Percentiles rank a stretch among this genome's conserved stretches.
Evolutionary conservation across 495 filamentous ascomycete species (phyloP).

Genomic region (Penicillium ochrochloron): DNA sequence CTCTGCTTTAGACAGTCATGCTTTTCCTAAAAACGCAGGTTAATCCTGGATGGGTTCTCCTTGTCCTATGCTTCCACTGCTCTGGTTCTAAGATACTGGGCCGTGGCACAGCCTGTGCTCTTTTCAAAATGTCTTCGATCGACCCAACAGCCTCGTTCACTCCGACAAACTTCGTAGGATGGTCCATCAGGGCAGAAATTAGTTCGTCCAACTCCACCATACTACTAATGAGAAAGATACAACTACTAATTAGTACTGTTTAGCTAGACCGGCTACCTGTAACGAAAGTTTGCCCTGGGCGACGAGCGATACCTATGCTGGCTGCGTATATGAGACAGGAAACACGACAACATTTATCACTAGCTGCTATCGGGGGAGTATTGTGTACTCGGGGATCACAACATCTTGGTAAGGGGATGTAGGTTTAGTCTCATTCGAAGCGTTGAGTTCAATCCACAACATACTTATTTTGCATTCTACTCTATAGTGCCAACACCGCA

Average conservation of each 20-base stretch:
- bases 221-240: background rate
- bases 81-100: background rate
- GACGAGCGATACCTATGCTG: conserved; percentile 1
- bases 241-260: background rate
- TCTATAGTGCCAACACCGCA: background rate
- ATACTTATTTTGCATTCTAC: background rate
- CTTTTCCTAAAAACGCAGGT: background rate
- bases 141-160: background rate
- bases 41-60: background rate
- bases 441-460: background rate
- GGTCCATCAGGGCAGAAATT: background rate
- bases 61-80: background rate
- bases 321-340: background rate
- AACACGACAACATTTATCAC: no score
- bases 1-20: background rate
- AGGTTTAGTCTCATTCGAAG: background rate
- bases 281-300: background rate
- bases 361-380: background rate
- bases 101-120: background rate
- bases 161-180: background rate
- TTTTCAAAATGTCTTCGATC: background rate
- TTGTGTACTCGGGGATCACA: background rate
- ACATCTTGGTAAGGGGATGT: background rate
- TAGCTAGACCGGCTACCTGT: background rate
- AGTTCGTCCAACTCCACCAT: background rate